Evolutionary conservation across 176 grass and related monocot genomes (phyloP).

Genomic region (Guadua angustifolia): DNA sequence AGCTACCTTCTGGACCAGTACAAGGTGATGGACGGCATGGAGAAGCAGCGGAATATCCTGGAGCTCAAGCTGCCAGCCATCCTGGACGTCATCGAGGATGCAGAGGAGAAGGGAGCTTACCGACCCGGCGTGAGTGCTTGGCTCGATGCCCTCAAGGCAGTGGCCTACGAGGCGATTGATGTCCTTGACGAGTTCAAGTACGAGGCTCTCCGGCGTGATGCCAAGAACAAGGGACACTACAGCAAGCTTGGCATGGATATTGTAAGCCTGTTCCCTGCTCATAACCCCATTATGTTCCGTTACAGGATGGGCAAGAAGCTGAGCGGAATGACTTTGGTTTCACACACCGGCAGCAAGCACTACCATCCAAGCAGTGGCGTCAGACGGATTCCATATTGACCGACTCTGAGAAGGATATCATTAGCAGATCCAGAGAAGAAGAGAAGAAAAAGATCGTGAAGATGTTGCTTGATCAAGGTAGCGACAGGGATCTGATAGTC

Average conservation of each 20-base stretch:
- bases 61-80: no score
- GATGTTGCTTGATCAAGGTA: no score
- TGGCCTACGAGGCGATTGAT: not conserved
- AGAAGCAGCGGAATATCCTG: no score
- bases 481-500: no score
- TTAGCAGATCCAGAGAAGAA: no score
- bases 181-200: constrained; percentile 19
- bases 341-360: not conserved
- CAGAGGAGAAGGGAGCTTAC: not conserved
- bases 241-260: not conserved
- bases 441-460: no score
- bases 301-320: constrained; percentile 22
- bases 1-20: no score
- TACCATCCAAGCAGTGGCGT: not conserved
- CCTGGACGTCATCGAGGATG: no score
- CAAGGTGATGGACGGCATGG: no score
- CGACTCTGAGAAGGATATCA: no score
- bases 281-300: constrained; percentile 12
- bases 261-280: not conserved
- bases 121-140: constrained; percentile 8
- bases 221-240: not conserved
- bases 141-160: constrained; percentile 11
- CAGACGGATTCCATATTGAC: fast-evolving
- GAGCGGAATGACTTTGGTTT: no score
- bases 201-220: constrained; percentile 19